A percentile compares a stretch with the other conserved stretches of the same genome.
These are phyloP conservation scores for Fusarium haematococcum DNA, from an alignment of 2,329 filamentous ascomycete genomes.

Conservation along the genomic window DNA sequence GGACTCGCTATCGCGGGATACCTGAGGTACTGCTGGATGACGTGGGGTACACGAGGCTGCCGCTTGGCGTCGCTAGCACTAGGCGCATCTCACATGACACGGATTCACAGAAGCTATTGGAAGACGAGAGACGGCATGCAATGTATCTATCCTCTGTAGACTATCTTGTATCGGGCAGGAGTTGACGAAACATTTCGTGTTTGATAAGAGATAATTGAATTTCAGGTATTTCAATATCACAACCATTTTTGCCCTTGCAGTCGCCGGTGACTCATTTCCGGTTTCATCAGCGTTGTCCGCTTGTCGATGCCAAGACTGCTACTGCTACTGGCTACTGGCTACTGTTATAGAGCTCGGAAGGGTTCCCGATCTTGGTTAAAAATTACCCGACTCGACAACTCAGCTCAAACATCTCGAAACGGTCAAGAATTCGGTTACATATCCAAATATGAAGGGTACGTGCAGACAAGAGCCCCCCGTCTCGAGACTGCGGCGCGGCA, in stretches of 20 bases:
- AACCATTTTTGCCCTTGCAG: background rate
- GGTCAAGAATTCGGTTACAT: background rate
- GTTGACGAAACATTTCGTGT: background rate
- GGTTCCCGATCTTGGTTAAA: constrained; percentile 32
- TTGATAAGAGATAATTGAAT: background rate
- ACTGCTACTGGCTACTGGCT: background rate
- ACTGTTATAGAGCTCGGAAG: constrained; percentile 26
- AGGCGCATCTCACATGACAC: constrained; percentile 39
- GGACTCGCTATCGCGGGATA: constrained; percentile 13
- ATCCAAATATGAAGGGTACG: constrained; percentile 40
- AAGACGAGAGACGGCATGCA: background rate
- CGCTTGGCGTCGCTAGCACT: constrained; percentile 11
- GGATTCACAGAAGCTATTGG: constrained; percentile 11
- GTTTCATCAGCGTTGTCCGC: background rate
- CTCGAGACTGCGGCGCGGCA: background rate
- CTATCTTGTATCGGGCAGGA: background rate
- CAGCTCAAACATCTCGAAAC: constrained; percentile 2
- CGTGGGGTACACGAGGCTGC: constrained; percentile 25
- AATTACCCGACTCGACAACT: background rate
- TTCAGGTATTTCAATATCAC: background rate
- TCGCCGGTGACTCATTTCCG: background rate
- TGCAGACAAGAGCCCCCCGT: constrained; percentile 8
- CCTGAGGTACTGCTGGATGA: constrained; percentile 8
- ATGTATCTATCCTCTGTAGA: background rate
- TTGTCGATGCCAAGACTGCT: background rate